phyloP scores from a whole-genome alignment of 1,284 basidiomycete genomes.

The Pulveroboletus sp. region DNA sequence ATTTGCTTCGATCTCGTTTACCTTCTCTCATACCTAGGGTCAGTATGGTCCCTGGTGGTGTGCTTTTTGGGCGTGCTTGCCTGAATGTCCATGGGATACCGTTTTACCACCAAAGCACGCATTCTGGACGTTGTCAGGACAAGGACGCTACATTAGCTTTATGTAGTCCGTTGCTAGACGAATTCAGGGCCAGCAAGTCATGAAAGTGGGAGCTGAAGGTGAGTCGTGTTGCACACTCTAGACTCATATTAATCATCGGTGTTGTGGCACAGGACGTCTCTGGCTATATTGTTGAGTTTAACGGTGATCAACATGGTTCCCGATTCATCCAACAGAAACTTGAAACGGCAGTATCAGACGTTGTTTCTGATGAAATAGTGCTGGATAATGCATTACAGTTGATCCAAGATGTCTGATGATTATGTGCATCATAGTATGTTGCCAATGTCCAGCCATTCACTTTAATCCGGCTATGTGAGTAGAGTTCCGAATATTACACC shows the following conservation, averaged over 20 bases:
- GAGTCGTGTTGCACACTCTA: slow-evolving; percentile 17
- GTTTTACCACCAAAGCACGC: slow-evolving; percentile 40
- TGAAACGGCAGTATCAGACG: slow-evolving; percentile 67
- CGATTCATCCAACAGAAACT: slow-evolving; percentile 88
- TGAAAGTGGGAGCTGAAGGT: slow-evolving; percentile 82
- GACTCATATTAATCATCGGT: slow-evolving; percentile 5
- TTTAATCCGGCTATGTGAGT: no score
- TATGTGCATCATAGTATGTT: slow-evolving; percentile 54
- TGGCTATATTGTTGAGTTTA: slow-evolving; percentile 89
- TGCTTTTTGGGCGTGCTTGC: slow-evolving; percentile 39
- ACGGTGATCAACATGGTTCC: slow-evolving; percentile 91
- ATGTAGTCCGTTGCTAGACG: slow-evolving; percentile 75
- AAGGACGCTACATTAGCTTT: slow-evolving; percentile 36
- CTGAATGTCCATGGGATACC: slow-evolving; percentile 32
- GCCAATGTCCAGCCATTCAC: no score
- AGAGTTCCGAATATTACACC: no score
- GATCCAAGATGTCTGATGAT: slow-evolving; percentile 95
- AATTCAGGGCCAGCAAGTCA: slow-evolving; percentile 79
- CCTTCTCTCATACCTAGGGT: slow-evolving; percentile 9
- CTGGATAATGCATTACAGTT: slow-evolving; percentile 74
- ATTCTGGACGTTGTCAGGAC: slow-evolving; percentile 41
- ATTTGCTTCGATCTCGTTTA: slow-evolving; percentile 4
- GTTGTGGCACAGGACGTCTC: slow-evolving; percentile 65
- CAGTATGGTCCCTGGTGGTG: slow-evolving; percentile 47
- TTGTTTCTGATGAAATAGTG: slow-evolving; percentile 89